phyloP scores from a whole-genome alignment of 768 basidiomycete genomes.

The Chalciporus piperatus region DNA sequence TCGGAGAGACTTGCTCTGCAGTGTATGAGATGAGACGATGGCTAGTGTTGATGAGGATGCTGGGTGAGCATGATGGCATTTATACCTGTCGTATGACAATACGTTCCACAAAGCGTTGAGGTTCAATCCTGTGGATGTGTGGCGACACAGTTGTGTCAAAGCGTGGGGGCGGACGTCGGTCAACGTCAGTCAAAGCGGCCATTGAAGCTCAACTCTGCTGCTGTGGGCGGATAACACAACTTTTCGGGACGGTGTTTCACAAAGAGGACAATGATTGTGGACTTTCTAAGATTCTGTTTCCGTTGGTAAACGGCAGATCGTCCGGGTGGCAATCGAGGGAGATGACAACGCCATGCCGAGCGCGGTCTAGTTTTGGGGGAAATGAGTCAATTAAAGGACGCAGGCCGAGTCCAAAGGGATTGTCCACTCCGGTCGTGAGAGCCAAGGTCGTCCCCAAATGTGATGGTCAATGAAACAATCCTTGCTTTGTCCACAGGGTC shows the following conservation, averaged over 20 bases:
- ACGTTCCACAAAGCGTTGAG: background rate
- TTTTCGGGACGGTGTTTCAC: background rate
- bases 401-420: background rate
- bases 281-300: background rate
- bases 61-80: background rate
- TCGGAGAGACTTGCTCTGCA: constrained; percentile 1
- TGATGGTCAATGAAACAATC: background rate
- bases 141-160: background rate
- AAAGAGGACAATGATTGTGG: background rate
- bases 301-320: too few relatives aligned
- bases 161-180: too few relatives aligned
- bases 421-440: background rate
- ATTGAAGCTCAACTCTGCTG: background rate
- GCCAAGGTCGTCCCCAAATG: background rate
- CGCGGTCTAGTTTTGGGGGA: background rate
- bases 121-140: background rate
- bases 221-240: background rate
- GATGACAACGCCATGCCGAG: background rate
- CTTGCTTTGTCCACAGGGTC: background rate
- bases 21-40: background rate
- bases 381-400: background rate
- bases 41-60: background rate
- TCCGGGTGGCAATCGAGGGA: background rate
- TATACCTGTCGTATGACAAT: constrained; percentile 3
- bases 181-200: background rate